Evolutionary conservation across 2,329 filamentous ascomycete species (phyloP), one percentile per base, ranked within the genome.

Genomic region (Scedosporium apiospermum): DNA sequence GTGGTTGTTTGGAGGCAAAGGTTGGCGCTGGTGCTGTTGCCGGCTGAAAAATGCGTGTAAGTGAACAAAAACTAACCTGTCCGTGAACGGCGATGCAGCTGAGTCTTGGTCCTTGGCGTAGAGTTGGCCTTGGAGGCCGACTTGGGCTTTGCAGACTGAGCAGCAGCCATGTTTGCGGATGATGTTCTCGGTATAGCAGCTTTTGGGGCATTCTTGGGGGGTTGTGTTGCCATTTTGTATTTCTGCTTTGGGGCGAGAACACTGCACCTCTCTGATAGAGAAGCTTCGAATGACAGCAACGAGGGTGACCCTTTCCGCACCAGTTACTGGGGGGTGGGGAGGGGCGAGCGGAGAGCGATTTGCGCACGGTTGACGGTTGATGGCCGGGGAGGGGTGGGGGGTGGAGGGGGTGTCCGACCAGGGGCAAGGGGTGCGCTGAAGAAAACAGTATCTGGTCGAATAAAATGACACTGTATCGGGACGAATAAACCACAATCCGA

Each of bases 71-170:
- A 69, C 66, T 72, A 83, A 96, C 93, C 93, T 86, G 92, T 96
- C 78, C 93, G 87, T 76, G 93, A 97, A 72, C 93, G 86, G 75
- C 92, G 88, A 77, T 97, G 93, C 87, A 95, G 92, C 80, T 96
- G 93, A 71, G 86, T 78, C 77, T 90, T 88, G 72, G 84, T 79
- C 77, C 89, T 91, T 66, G 84, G 74, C 75, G 68, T 73, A 68
- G 69, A 79, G 72, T 69, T 76, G 66, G 78, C 73, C 75, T 85
- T 86, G 61, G 80, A 75, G 71, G 80, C 77, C 72, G 79, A 68
- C 77, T 86, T 87, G 71, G 80, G 73, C 77, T 87, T 87, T 68
- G 78, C 72, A 65, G 81, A 75, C 74, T 83, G 80, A 74, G 84
- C 77, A 71, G 82, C 79, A 70, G 85, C 83, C 85, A 88, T 88